These are phyloP conservation scores for Scalesia atractyloides DNA, from an alignment of 129 eudicot genomes.

Conservation along the genomic window DNA sequence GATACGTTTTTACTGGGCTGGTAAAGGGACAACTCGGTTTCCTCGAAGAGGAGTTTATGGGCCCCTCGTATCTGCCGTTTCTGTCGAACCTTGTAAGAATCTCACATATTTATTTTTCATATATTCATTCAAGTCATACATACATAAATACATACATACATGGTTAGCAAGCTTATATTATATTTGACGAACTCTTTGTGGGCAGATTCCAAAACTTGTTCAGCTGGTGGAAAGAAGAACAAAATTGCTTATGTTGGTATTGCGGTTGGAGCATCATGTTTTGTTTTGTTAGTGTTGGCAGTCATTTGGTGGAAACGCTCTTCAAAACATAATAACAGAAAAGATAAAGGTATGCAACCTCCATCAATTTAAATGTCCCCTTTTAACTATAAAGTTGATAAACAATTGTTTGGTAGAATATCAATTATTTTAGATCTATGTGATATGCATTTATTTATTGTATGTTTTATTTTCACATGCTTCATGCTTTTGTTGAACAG, in stretches of 20 bases:
- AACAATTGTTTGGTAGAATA: not conserved
- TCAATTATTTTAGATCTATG: not conserved
- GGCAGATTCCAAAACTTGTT: constrained; percentile 48
- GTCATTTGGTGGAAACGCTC: constrained; percentile 55
- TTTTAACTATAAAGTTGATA: not conserved
- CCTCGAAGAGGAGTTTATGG: constrained; percentile 46
- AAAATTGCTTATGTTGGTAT: constrained; percentile 39
- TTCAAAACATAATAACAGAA: constrained; percentile 32
- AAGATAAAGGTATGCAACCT: constrained; percentile 39
- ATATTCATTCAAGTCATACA: not conserved
- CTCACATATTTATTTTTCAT: not conserved
- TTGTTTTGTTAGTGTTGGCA: constrained; percentile 27
- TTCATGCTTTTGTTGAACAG: constrained; percentile 37
- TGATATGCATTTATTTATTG: not conserved
- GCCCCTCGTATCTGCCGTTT: constrained; percentile 49
- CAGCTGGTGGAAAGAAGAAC: constrained; percentile 37
- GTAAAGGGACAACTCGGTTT: constrained; percentile 46
- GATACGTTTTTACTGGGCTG: constrained; percentile 49
- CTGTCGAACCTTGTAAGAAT: constrained; percentile 41
- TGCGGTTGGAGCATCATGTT: constrained; percentile 39
- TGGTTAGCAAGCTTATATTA: no score
- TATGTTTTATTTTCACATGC: constrained; percentile 8
- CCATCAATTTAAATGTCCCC: not conserved
- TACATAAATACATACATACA: no score
- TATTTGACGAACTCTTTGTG: no score